Evolutionary conservation across 371 early-diverging fungal species (phyloP).

Genomic region (Dipsacomyces acuminosporus): DNA sequence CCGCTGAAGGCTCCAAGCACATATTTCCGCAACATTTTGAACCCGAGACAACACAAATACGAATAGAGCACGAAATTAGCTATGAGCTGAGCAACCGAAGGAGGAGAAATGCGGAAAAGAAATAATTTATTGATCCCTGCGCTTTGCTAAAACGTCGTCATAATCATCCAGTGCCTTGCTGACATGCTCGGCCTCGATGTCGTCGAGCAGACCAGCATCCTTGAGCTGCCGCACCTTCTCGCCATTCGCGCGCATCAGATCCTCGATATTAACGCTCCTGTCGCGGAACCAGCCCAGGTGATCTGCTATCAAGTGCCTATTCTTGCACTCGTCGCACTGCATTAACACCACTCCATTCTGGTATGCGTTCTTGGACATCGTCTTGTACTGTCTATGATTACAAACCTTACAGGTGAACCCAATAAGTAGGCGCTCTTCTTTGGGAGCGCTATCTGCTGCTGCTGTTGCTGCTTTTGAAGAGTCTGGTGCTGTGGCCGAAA

Average conservation of each 20-base stretch:
- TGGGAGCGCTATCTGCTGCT: slow-evolving; percentile 4
- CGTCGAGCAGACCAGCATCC: slow-evolving; percentile 38
- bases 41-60: no score
- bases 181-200: slow-evolving; percentile 31
- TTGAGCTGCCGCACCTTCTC: slow-evolving; percentile 55
- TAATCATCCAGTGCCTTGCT: slow-evolving; percentile 17
- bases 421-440: slow-evolving; percentile 64
- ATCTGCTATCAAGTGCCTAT: slow-evolving; percentile 92
- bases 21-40: no score
- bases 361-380: slow-evolving; percentile 88
- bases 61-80: not conserved
- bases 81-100: not conserved
- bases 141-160: slow-evolving; percentile 1
- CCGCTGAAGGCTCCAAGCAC: no score
- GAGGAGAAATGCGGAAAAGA: not conserved
- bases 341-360: slow-evolving; percentile 89
- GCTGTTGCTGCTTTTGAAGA: not conserved
- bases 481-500: not conserved
- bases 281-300: slow-evolving; percentile 90
- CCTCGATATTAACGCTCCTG: slow-evolving; percentile 70
- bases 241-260: slow-evolving; percentile 76
- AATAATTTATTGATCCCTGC: not conserved
- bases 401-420: slow-evolving; percentile 95
- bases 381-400: slow-evolving; percentile 72
- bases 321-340: slow-evolving; percentile 86